These are phyloP conservation scores for Megacollybia marginata DNA, from an alignment of 768 basidiomycete species.

Conservation along the genomic window DNA sequence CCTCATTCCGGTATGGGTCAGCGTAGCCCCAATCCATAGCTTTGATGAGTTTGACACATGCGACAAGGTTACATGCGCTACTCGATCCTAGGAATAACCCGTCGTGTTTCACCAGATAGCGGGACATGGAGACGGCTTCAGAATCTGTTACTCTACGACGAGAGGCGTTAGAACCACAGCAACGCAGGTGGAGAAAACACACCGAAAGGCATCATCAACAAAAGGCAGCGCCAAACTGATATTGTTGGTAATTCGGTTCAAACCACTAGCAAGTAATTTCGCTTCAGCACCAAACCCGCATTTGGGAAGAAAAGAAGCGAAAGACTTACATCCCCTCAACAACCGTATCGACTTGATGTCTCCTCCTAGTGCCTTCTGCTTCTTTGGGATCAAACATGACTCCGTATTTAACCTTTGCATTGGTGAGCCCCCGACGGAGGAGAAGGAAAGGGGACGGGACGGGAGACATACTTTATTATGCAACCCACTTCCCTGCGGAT, in stretches of 20 bases:
- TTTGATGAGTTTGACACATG: constrained; percentile 74
- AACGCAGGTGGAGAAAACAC: constrained; percentile 5
- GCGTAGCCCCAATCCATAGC: constrained; percentile 46
- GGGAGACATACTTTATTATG: constrained; percentile 85
- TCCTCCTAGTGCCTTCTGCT: constrained; percentile 85
- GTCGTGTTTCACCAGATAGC: constrained; percentile 84
- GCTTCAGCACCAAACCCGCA: neutral
- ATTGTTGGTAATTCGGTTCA: constrained; percentile 90
- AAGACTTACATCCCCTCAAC: constrained; percentile 87
- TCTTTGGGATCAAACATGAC: constrained; percentile 95
- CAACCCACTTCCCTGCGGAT: constrained; percentile 91
- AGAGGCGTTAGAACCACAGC: neutral
- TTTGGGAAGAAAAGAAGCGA: neutral
- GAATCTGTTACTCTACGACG: constrained; percentile 72
- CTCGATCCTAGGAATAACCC: constrained; percentile 95
- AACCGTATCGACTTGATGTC: constrained; percentile 93
- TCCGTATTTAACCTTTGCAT: constrained; percentile 67
- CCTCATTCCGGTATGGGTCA: too few relatives aligned
- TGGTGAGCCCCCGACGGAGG: neutral
- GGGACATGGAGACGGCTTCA: constrained; percentile 94
- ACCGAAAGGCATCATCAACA: constrained; percentile 89
- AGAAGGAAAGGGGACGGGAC: too few relatives aligned
- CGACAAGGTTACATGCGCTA: constrained; percentile 93
- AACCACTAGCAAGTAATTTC: constrained; percentile 56
- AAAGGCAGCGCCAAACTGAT: constrained; percentile 78